Evolutionary conservation across 2,329 filamentous ascomycete genomes (phyloP).

Genomic region (Aureobasidium sp.): DNA sequence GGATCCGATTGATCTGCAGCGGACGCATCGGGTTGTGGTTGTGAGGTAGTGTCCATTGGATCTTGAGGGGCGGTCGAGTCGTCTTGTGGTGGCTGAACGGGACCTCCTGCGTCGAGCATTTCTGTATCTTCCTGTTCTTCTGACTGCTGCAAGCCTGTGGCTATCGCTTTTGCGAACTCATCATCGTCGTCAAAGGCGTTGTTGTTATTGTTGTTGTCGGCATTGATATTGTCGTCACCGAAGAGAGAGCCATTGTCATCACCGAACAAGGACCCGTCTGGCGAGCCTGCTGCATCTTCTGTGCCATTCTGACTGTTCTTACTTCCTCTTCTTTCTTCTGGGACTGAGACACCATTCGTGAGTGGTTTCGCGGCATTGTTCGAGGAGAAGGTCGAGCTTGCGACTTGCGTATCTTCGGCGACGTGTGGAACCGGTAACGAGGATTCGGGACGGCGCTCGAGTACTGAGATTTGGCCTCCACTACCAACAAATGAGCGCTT

Average conservation of each 20-base stretch:
- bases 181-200: slow-evolving; percentile 61
- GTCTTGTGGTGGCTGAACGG: slow-evolving; percentile 31
- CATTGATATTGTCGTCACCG: slow-evolving; percentile 60
- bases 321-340: slow-evolving; percentile 21
- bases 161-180: slow-evolving; percentile 69
- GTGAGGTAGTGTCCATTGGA: background rate
- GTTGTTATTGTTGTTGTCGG: slow-evolving; percentile 40
- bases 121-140: slow-evolving; percentile 29
- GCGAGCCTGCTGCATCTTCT: slow-evolving; percentile 54
- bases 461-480: slow-evolving; percentile 75
- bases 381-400: slow-evolving; percentile 64
- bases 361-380: slow-evolving; percentile 57
- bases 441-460: slow-evolving; percentile 75
- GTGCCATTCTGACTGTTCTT: slow-evolving; percentile 30
- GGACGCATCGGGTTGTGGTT: slow-evolving; percentile 2
- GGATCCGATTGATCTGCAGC: slow-evolving; percentile 8
- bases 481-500: slow-evolving; percentile 68
- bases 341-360: slow-evolving; percentile 27
- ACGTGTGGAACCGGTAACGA: slow-evolving; percentile 67
- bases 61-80: slow-evolving; percentile 10
- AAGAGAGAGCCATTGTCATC: slow-evolving; percentile 71
- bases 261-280: slow-evolving; percentile 74
- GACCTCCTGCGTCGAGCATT: slow-evolving; percentile 36
- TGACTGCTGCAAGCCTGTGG: slow-evolving; percentile 37
- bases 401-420: slow-evolving; percentile 44